phyloP scores from a whole-genome alignment of 2,329 filamentous ascomycete genomes.

The Teratosphaeria gauchensis region DNA sequence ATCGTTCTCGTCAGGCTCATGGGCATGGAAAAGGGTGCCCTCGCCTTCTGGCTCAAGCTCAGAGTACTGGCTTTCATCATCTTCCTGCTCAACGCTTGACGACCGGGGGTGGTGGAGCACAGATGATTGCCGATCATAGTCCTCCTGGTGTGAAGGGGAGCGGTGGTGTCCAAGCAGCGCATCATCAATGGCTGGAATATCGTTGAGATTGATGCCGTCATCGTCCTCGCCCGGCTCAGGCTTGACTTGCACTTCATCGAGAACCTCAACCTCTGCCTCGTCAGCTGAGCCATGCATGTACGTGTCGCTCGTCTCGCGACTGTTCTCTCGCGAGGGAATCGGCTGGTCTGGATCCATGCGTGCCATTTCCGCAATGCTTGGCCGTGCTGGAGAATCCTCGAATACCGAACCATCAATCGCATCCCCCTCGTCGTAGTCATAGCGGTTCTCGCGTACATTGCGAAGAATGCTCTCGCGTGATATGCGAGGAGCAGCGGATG shows the following conservation, averaged over 20 bases:
- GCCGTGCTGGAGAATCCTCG: slow-evolving; percentile 28
- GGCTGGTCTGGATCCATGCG: slow-evolving; percentile 77
- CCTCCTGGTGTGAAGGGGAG: slow-evolving; percentile 37
- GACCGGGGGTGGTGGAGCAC: slow-evolving; percentile 44
- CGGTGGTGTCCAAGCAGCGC: slow-evolving; percentile 38
- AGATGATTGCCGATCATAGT: slow-evolving; percentile 37
- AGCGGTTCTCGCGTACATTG: slow-evolving; percentile 61
- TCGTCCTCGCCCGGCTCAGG: slow-evolving; percentile 49
- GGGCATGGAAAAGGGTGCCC: slow-evolving; percentile 18
- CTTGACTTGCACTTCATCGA: slow-evolving; percentile 62
- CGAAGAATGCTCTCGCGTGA: slow-evolving; percentile 89
- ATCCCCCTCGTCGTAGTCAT: slow-evolving; percentile 37
- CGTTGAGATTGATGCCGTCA: slow-evolving; percentile 54
- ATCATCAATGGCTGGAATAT: slow-evolving; percentile 40
- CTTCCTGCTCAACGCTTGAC: slow-evolving; percentile 29
- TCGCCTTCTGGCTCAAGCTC: slow-evolving; percentile 20
- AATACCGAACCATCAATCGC: slow-evolving; percentile 29
- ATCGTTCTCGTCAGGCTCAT: slow-evolving; percentile 9
- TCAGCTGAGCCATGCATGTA: slow-evolving; percentile 1
- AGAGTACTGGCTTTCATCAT: slow-evolving; percentile 49
- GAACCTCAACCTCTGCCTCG: slow-evolving; percentile 46
- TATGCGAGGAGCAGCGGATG: slow-evolving; percentile 56
- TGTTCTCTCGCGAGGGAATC: slow-evolving; percentile 74
- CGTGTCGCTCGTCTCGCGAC: slow-evolving; percentile 18
- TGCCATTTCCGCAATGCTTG: slow-evolving; percentile 38